Percentiles rank a stretch among this genome's conserved stretches.
These are phyloP conservation scores for Cunninghamia lanceolata DNA, from an alignment of 75 land plant genomes.

Conservation along the genomic window DNA sequence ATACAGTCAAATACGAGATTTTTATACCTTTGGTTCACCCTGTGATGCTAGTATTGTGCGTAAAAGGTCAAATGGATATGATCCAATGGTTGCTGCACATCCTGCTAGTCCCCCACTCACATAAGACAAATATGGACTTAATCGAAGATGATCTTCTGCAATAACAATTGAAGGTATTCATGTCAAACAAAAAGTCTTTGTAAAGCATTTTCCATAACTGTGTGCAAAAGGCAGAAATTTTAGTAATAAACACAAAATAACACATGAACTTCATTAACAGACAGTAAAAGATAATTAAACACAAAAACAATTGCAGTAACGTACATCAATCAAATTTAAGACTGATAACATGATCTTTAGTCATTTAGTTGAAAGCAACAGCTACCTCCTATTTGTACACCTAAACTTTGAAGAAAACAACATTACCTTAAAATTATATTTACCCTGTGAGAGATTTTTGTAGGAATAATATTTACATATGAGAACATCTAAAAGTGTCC, in stretches of 20 bases:
- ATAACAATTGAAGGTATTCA: neutral
- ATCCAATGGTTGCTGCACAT: conserved; percentile 90
- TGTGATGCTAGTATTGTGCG: conserved; percentile 93
- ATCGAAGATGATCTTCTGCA: conserved; percentile 61
- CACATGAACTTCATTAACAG: neutral
- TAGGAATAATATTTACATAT: neutral
- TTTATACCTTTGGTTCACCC: conserved; percentile 93
- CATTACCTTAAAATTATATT: neutral
- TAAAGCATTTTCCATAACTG: neutral
- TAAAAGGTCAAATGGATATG: conserved; percentile 99
- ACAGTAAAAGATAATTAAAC: neutral
- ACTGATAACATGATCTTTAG: neutral
- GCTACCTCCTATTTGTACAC: neutral
- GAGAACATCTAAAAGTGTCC: neutral
- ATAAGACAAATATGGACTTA: conserved; percentile 82
- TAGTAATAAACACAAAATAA: neutral
- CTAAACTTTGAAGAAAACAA: neutral
- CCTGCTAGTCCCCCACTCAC: conserved; percentile 96
- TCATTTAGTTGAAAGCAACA: neutral
- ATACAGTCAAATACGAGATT: neutral
- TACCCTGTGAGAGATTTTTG: neutral
- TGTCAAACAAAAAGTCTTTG: neutral
- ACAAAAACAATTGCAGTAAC: neutral
- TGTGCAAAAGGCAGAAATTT: neutral
- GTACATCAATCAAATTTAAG: neutral